Base-by-base conservation (phyloP, 768 basidiomycete species). In the Guyanaporus albipodus region DNA sequence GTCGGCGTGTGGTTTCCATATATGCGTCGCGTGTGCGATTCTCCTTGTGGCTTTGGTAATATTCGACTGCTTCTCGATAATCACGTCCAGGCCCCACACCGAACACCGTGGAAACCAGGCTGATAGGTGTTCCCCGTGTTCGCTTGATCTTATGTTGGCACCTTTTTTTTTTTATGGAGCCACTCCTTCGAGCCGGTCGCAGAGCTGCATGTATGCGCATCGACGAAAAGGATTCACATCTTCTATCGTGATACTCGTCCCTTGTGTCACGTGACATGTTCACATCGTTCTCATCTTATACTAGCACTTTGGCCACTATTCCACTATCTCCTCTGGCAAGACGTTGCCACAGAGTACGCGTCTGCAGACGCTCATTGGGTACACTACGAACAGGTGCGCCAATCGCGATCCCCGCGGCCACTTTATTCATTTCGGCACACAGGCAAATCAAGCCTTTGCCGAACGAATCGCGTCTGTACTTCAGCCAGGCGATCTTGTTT, bases 291-390 rank as follows among this genome's bases (percentile, higher is more conserved):
- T 41, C 19, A 0, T 58, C 31, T n/a, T n/a, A n/a, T n/a, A n/a
- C n/a, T n/a, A 95, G 92, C 85, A 31, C 82, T 99, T 35, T 99
- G 95, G 94, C 95, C 95, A 1, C 72, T 97, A 33, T 96, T 98
- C 79, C 96, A 98, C 70, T 98, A 98, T 65, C 81, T 98, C 46
- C 84, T 97, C 45, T 96, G 94, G 88, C 93, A 95, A 66, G 96
- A 98, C 63, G 91, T 93, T 49, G 87, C 88, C 8, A 85, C 85
- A 22, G 90, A 92, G 58, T 87, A 89, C 56, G 83, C 87, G 2
- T 87, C 87, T 4, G 91, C 91, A 23, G 91, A 92, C 62, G 73
- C 79, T 3, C 75, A 89, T 59, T 99, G 92, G 74, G 52, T 50
- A 9, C 57, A 66, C 34, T 66, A 66, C 28, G 63, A 66, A 23